Conservation (phyloP, 331 rosid genomes). For the Arachis monticola region DNA sequence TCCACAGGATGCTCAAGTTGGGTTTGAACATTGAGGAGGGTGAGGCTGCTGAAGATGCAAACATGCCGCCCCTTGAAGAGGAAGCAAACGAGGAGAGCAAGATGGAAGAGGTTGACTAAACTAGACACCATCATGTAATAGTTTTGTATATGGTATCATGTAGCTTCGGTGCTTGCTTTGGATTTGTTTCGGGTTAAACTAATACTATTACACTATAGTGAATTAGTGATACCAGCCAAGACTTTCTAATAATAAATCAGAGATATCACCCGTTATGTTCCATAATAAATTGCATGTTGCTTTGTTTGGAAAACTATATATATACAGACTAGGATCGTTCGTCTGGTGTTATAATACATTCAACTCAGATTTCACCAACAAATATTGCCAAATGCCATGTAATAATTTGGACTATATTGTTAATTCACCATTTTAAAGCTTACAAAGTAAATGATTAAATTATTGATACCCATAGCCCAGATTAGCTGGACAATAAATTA, state of each 20-base stretch:
- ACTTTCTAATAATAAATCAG: neutral
- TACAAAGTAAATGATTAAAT: too few species aligned
- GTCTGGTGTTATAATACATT: too few species aligned
- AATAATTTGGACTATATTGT: too few species aligned
- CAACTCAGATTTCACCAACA: too few species aligned
- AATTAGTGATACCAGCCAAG: neutral
- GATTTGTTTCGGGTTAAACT: neutral
- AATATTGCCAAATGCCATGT: too few species aligned
- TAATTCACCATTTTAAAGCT: too few species aligned
- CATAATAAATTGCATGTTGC: neutral
- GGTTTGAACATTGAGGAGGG: conserved; percentile 63
- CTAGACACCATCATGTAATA: neutral
- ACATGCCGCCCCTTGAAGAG: conserved; percentile 59
- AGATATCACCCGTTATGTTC: neutral
- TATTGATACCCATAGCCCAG: too few species aligned
- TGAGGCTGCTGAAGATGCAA: conserved; percentile 48
- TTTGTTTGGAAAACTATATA: neutral
- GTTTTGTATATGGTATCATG: neutral
- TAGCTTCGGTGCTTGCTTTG: neutral
- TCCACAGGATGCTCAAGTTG: conserved; percentile 65
- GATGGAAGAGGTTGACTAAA: conserved; percentile 67
- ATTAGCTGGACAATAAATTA: too few species aligned
- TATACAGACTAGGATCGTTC: too few species aligned
- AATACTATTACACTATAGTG: neutral
- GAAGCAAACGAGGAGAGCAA: conserved; percentile 53